A percentile compares a stretch with the other conserved stretches of the same genome.
These are phyloP conservation scores for Hexamita inflata DNA, from an alignment of 208 protist genomes.

Conservation along the genomic window DNA sequence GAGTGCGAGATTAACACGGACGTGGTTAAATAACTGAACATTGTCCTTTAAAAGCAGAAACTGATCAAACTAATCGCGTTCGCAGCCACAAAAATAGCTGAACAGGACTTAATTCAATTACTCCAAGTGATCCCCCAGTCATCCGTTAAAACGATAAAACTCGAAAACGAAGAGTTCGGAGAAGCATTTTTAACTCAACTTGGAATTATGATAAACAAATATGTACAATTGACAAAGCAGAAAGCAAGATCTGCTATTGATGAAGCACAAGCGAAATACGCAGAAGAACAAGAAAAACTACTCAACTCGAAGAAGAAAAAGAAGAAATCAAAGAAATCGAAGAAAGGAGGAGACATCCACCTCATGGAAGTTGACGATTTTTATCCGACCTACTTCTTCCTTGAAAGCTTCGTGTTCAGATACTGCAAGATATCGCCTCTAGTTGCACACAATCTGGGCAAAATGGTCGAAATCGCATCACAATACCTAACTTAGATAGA, in stretches of 20 bases:
- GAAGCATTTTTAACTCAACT: background rate
- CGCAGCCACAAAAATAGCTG: background rate
- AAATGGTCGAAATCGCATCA: background rate
- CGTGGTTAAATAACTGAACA: background rate
- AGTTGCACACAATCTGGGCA: background rate
- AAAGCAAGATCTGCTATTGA: background rate
- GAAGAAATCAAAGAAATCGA: background rate
- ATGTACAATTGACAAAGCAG: background rate
- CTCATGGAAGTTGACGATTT: background rate
- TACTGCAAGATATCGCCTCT: background rate
- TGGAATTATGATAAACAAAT: background rate
- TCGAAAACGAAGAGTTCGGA: background rate
- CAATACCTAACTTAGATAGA: background rate
- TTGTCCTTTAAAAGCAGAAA: background rate
- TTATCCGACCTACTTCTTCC: background rate
- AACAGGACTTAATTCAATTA: background rate
- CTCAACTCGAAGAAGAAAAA: background rate
- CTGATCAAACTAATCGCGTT: background rate
- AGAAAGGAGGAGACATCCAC: background rate
- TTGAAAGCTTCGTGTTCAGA: background rate
- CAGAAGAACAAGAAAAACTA: background rate
- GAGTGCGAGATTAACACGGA: background rate
- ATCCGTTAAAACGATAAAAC: background rate
- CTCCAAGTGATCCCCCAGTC: background rate
- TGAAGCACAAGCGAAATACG: background rate